phyloP scores from a whole-genome alignment of 208 protist genomes.

The Polymyxa betae region DNA sequence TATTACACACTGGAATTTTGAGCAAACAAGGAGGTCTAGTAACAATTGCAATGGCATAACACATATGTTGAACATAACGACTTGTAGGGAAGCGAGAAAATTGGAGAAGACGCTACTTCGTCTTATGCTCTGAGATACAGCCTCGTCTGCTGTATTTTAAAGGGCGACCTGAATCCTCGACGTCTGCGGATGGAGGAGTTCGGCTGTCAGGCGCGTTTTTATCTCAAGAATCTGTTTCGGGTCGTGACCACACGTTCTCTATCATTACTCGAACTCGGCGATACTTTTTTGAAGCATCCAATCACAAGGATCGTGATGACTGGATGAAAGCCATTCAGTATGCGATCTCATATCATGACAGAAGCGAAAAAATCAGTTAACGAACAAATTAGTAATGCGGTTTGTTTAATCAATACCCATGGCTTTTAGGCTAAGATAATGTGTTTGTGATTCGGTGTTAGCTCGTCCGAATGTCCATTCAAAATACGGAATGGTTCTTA shows the following conservation, averaged over 20 bases:
- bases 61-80: neutral
- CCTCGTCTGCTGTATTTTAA: slow-evolving; percentile 14
- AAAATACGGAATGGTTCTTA: slow-evolving; percentile 3
- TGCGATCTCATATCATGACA: no score
- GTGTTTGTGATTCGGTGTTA: neutral
- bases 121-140: neutral
- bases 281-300: neutral
- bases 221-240: neutral
- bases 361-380: no score
- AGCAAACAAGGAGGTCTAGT: slow-evolving; percentile 14
- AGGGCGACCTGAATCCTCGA: neutral
- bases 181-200: neutral
- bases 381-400: no score
- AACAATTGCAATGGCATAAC: neutral
- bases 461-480: slow-evolving; percentile 27
- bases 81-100: neutral
- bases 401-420: neutral
- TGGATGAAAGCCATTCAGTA: slow-evolving; percentile 24
- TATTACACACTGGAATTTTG: neutral
- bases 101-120: slow-evolving; percentile 5
- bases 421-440: neutral
- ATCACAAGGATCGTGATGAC: neutral
- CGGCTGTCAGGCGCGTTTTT: neutral
- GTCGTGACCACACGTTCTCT: neutral
- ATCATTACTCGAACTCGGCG: neutral